These are phyloP conservation scores for Pisolithus microcarpus DNA, from an alignment of 768 basidiomycete species.

Conservation along the genomic window DNA sequence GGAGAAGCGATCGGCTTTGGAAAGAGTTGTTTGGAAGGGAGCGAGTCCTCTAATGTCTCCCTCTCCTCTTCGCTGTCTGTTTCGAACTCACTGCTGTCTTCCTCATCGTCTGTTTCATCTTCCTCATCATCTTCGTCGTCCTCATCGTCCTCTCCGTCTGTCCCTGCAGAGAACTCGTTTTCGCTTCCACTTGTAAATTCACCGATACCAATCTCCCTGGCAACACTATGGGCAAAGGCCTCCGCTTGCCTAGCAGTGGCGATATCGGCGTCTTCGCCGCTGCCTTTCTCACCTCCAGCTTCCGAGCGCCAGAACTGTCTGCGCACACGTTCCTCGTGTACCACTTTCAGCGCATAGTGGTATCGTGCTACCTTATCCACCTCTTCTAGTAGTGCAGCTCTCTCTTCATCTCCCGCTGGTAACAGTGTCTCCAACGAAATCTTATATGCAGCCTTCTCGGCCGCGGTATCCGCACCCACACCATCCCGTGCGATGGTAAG, in stretches of 20 bases:
- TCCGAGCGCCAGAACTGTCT: slow-evolving; percentile 67
- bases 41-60: slow-evolving; percentile 8
- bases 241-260: slow-evolving; percentile 76
- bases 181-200: slow-evolving; percentile 74
- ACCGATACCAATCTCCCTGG: slow-evolving; percentile 75
- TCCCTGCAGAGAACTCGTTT: slow-evolving; percentile 70
- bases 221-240: slow-evolving; percentile 72
- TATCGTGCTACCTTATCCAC: slow-evolving; percentile 86
- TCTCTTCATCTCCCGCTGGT: slow-evolving; percentile 73
- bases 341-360: slow-evolving; percentile 90
- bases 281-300: slow-evolving; percentile 23
- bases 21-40: not conserved
- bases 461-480: slow-evolving; percentile 39
- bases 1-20: not conserved
- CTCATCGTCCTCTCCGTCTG: slow-evolving; percentile 31
- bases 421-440: slow-evolving; percentile 86
- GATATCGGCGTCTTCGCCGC: slow-evolving; percentile 48
- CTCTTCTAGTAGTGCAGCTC: slow-evolving; percentile 71
- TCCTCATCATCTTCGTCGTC: slow-evolving; percentile 40
- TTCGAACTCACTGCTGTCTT: slow-evolving; percentile 36
- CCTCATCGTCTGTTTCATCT: slow-evolving; percentile 34
- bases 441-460: slow-evolving; percentile 9
- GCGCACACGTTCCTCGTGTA: slow-evolving; percentile 89
- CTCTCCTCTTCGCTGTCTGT: slow-evolving; percentile 12
- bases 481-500: slow-evolving; percentile 87